phyloP scores from a whole-genome alignment of 2,329 filamentous ascomycete genomes.

The Exophiala aquamarina region DNA sequence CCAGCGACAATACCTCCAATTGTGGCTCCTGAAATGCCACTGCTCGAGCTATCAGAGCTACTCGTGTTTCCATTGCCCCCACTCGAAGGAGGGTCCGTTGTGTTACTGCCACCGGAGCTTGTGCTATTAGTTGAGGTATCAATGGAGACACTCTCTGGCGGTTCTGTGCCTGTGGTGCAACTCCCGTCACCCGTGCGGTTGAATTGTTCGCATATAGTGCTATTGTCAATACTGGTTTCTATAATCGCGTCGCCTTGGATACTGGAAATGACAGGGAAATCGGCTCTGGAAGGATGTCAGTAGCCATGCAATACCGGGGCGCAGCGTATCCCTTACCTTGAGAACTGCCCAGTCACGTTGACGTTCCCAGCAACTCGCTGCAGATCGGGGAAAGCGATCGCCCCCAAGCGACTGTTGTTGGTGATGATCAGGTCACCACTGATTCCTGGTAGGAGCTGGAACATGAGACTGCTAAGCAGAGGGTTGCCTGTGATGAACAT shows the following conservation, averaged over 20 bases:
- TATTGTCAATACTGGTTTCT: constrained; percentile 56
- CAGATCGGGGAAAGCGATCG: constrained; percentile 68
- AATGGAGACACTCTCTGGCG: neutral
- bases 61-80: neutral
- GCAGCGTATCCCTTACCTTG: constrained; percentile 29
- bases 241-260: constrained; percentile 72
- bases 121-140: neutral
- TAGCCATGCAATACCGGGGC: neutral
- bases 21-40: neutral
- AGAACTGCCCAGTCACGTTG: constrained; percentile 80
- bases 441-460: constrained; percentile 67
- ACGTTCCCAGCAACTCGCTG: constrained; percentile 73
- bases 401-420: constrained; percentile 76
- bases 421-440: constrained; percentile 78
- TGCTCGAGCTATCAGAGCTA: neutral
- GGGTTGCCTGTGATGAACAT: constrained; percentile 58
- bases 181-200: constrained; percentile 48
- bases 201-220: constrained; percentile 60
- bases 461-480: constrained; percentile 68
- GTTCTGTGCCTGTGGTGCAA: constrained; percentile 37
- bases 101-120: neutral
- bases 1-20: constrained; percentile 1
- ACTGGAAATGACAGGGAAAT: constrained; percentile 63
- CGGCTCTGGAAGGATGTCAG: constrained; percentile 34
- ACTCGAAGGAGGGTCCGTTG: neutral